Evolutionary conservation across 2,329 filamentous ascomycete genomes (phyloP), one percentile per base, ranked within the genome.

Genomic region (Diaporthe amygdali): DNA sequence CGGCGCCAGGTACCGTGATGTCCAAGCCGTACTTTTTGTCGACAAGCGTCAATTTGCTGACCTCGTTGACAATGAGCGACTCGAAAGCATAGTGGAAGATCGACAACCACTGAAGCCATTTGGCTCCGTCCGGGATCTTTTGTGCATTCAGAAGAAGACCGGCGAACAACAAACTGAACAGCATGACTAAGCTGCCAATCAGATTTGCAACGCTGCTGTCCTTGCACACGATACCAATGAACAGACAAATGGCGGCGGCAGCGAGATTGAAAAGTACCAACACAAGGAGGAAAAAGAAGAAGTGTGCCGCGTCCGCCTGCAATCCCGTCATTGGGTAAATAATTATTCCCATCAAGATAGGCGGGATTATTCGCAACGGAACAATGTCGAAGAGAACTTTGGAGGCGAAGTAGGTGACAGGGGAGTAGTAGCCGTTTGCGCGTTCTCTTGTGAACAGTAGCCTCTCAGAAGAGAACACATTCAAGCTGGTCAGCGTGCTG

Each of bases 11-110:
- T 0, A 99, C 95, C 66, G 96, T 96, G 74, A 99, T 99, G 78
- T 98, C 95, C 6, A 99, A 89, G 7, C 96, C 96, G 75, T 97
- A 98, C 82, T 98, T 97, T 81, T 96, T 92, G 80, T 99, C 96
- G 51, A 97, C 90, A 32, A 99, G 88, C 0, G 93, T 96, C 52
- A 99, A 86, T 77, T 94, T 94, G 32, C 94, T 91, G 56, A 98
- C 97, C 84, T 99, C 96, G 79, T 98, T 99, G 76, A 99, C 96
- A 74, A 98, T 97, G 17, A 99, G 88, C 2, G 94, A 93, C 85
- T 99, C 96, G 77, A 98, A 98, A 6, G 93, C 96, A 79, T 97
- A 99, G 80, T 99, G 96, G 88, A 99, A 99, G 74, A 99, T 99
- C 2, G 95, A 98, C 10, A 99, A 84, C 83, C 89, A 90, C 85